Evolutionary conservation across 2,329 filamentous ascomycete genomes (phyloP).

Genomic region (Hirsutella minnesotensis): DNA sequence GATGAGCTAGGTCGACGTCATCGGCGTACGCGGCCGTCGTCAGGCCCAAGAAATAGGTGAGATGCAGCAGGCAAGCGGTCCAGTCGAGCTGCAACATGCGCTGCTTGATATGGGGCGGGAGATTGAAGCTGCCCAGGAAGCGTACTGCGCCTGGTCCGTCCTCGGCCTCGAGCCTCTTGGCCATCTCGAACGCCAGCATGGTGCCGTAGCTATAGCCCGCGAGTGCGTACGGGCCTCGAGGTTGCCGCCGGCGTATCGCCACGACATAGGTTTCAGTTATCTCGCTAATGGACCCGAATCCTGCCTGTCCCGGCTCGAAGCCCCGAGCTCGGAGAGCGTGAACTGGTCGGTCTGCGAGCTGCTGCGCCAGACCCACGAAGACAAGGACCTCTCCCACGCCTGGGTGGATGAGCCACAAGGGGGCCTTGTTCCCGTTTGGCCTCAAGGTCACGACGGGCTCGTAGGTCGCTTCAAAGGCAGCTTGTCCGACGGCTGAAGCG

Average conservation of each 20-base stretch:
- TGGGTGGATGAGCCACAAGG: slow-evolving; percentile 28
- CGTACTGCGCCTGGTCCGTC: slow-evolving; percentile 20
- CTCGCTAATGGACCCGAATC: slow-evolving; percentile 16
- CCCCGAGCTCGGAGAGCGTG: slow-evolving; percentile 33
- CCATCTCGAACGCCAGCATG: slow-evolving; percentile 37
- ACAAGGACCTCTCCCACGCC: slow-evolving; percentile 30
- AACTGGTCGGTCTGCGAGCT: slow-evolving; percentile 30
- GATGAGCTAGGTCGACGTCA: neutral
- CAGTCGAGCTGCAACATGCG: slow-evolving; percentile 27
- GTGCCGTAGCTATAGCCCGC: slow-evolving; percentile 39
- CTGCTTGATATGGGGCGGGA: slow-evolving; percentile 28
- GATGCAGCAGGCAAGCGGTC: slow-evolving; percentile 24
- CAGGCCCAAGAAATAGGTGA: slow-evolving; percentile 27
- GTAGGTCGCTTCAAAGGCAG: neutral
- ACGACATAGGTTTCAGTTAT: neutral
- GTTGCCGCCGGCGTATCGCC: slow-evolving; percentile 22
- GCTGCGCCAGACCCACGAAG: slow-evolving; percentile 23
- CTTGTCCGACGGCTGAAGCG: slow-evolving; percentile 8
- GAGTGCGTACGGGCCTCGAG: slow-evolving; percentile 28
- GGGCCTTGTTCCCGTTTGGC: slow-evolving; percentile 17
- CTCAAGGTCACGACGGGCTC: slow-evolving; percentile 11
- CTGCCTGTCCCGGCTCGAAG: slow-evolving; percentile 24
- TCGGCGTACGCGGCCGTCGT: slow-evolving; percentile 18
- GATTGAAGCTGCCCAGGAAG: slow-evolving; percentile 33
- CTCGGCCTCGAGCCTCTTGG: slow-evolving; percentile 28